These are phyloP conservation scores for Huntiella abstrusa DNA, from an alignment of 2,329 filamentous ascomycete genomes.

Conservation along the genomic window DNA sequence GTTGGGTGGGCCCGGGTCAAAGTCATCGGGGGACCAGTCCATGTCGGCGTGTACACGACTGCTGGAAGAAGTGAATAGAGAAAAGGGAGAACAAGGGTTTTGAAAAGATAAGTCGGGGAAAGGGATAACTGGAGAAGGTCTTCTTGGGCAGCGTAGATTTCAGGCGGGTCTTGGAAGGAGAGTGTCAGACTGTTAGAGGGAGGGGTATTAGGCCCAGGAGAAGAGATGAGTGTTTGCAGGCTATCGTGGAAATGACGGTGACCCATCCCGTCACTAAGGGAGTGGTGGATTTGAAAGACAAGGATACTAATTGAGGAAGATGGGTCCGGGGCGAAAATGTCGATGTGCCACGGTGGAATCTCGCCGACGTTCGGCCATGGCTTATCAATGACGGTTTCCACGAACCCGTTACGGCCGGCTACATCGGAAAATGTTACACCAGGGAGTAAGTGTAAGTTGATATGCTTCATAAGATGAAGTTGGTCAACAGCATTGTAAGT, in stretches of 20 bases:
- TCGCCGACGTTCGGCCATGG: constrained; percentile 23
- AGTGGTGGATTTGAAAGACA: constrained; percentile 32
- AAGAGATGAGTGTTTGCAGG: constrained; percentile 25
- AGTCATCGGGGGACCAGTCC: constrained; percentile 22
- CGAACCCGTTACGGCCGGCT: neutral
- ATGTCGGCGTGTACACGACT: constrained; percentile 16
- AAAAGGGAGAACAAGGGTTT: constrained; percentile 22
- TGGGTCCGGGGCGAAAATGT: constrained; percentile 18
- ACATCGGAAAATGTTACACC: neutral
- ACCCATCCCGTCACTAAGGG: constrained; percentile 31
- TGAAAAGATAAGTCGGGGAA: constrained; percentile 23
- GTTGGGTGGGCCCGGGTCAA: constrained; percentile 20
- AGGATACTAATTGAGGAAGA: constrained; percentile 23
- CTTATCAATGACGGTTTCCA: constrained; percentile 18
- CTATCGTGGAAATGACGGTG: constrained; percentile 29
- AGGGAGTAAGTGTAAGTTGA: constrained; percentile 18
- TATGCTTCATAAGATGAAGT: constrained; percentile 17
- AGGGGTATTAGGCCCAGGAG: neutral
- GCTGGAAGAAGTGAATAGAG: constrained; percentile 22
- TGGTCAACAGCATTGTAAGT: constrained; percentile 4
- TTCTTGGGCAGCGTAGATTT: constrained; percentile 23
- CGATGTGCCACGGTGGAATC: constrained; percentile 29
- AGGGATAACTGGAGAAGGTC: constrained; percentile 19
- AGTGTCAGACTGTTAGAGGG: neutral
- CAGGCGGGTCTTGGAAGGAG: too few species aligned